Conservation (phyloP, 331 rosid species). For the Malus hybrid region DNA sequence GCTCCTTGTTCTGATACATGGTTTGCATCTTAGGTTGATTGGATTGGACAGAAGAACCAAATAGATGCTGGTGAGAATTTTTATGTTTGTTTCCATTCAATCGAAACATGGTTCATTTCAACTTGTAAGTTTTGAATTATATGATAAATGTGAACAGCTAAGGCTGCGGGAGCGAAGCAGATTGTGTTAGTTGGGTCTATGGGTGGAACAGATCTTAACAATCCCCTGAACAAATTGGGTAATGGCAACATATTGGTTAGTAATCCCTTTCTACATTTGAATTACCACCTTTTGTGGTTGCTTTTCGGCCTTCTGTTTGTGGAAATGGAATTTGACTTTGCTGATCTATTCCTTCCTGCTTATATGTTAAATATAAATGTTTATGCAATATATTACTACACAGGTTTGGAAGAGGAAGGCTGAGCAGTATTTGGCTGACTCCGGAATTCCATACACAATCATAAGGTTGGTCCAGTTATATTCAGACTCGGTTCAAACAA, state of each 20-base stretch:
- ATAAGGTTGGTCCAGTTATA: slow-evolving; percentile 47
- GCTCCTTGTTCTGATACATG: neutral
- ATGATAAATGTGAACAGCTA: slow-evolving; percentile 46
- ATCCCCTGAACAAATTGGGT: slow-evolving; percentile 78
- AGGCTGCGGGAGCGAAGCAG: slow-evolving; percentile 91
- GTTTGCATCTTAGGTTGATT: slow-evolving; percentile 65
- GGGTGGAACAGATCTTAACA: slow-evolving; percentile 71
- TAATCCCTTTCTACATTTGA: slow-evolving; percentile 11
- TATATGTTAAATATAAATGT: neutral
- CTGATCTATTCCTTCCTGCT: neutral
- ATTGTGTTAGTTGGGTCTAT: slow-evolving; percentile 91
- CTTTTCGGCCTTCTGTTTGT: neutral
- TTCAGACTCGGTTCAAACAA: neutral
- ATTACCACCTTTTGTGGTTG: slow-evolving; percentile 7
- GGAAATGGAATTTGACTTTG: neutral
- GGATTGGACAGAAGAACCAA: slow-evolving; percentile 95
- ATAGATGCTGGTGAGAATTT: slow-evolving; percentile 66
- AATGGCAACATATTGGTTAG: slow-evolving; percentile 84
- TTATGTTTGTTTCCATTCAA: neutral
- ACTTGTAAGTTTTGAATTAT: neutral
- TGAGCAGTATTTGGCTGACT: slow-evolving; percentile 81
- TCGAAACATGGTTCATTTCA: neutral
- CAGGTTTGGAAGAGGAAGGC: slow-evolving; percentile 94
- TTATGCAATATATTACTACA: neutral
- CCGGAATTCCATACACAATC: slow-evolving; percentile 74